Evolutionary conservation across 164 flowering plant species (phyloP), one percentile per base, ranked within the genome.

Genomic region (Macadamia integrifolia): DNA sequence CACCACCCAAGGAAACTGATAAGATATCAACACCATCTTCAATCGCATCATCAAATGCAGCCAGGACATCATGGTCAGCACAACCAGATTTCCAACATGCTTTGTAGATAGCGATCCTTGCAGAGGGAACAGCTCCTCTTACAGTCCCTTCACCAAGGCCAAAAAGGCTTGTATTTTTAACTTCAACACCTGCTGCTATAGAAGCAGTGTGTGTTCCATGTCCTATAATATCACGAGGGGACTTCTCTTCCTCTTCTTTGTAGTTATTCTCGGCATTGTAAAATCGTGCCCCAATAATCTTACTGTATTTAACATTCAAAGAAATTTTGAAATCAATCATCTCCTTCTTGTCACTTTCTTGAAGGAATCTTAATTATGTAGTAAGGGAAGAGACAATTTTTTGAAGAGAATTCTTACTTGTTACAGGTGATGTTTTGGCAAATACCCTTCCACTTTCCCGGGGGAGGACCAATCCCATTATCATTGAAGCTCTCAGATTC

Each of bases 171-270:
- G 89, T 91, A 0, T 75, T 78, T 0, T 48, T 11, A 1, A 88
- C 88, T 0, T 69, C 9, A 0, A 10, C n/a, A 0, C 91, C 93
- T 0, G 87, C 93, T 0, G 79, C 84, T 0, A 84, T 88, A 18
- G 93, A 88, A 32, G 93, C 68, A 0, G 88, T 87, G 82, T 88
- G 93, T 3, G 85, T 81, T 31, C 93, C 93, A 46, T 88, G 93
- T 9, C 93, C 93, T 0, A 85, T 83, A 0, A 17, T 1, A 74
- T 88, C 93, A 0, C 52, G 76, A 0, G 91, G 88, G n/a, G 79
- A 70, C 2, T 18, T 49, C 6, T 66, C 66, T 9, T 0, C 7
- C 5, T 0, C 15, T 49, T 0, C 17, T 12, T 28, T 23, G 23
- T 43, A 35, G 3, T 2, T 35, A 5, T 35, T 63, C 50, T 3